A percentile compares a stretch with the other conserved stretches of the same genome.
Conservation (phyloP, 495 filamentous ascomycete species). For the Tricharina praecox region DNA sequence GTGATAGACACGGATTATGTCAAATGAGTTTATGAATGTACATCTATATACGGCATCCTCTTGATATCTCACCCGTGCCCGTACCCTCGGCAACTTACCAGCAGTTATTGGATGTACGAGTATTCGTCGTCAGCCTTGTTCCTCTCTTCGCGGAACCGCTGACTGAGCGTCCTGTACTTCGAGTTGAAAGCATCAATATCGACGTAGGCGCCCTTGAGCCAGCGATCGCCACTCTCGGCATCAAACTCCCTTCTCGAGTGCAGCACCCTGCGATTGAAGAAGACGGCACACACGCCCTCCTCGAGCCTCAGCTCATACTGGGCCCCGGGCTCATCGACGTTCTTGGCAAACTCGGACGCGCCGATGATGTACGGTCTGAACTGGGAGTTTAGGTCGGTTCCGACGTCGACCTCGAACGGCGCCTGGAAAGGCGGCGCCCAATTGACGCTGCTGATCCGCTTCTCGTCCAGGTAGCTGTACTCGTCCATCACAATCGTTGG, state of each 20-base stretch:
- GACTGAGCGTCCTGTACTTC: slow-evolving; percentile 31
- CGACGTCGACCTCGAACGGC: slow-evolving; percentile 26
- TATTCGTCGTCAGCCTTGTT: not conserved
- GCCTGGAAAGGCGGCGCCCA: slow-evolving; percentile 61
- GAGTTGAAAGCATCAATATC: slow-evolving; percentile 49
- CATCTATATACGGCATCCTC: not conserved
- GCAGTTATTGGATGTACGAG: not conserved
- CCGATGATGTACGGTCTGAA: slow-evolving; percentile 24
- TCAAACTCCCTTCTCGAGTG: slow-evolving; percentile 66
- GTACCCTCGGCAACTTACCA: not conserved
- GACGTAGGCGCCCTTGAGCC: slow-evolving; percentile 75
- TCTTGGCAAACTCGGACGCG: slow-evolving; percentile 31
- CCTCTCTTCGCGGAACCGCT: slow-evolving; percentile 3
- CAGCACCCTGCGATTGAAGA: slow-evolving; percentile 62
- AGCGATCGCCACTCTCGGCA: slow-evolving; percentile 42
- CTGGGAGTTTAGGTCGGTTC: not conserved
- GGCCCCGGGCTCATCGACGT: slow-evolving; percentile 34
- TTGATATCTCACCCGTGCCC: not conserved
- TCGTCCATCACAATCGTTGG: slow-evolving; percentile 36
- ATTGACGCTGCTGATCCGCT: slow-evolving; percentile 34
- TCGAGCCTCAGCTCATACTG: slow-evolving; percentile 54
- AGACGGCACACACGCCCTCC: slow-evolving; percentile 69
- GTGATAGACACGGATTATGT: not conserved
- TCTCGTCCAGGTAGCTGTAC: slow-evolving; percentile 7
- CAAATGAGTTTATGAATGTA: not conserved